Percentiles rank a stretch among this genome's conserved stretches.
Conservation (phyloP, 1,139 yeast genomes). For the Blastobotrys buckinghamii region DNA sequence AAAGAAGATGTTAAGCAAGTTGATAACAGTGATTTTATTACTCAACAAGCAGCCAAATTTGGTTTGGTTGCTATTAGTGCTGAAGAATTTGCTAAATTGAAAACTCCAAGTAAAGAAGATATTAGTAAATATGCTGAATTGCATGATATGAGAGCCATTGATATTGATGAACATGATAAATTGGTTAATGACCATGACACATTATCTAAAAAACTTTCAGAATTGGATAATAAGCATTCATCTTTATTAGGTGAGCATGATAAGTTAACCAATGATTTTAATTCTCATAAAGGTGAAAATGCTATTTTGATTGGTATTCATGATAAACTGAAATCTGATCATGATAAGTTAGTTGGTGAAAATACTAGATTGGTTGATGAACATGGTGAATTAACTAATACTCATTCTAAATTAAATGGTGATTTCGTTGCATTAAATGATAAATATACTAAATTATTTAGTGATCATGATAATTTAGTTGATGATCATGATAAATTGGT, state of each 20-base stretch:
- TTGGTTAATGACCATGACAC: slow-evolving; percentile 13
- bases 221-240: background rate
- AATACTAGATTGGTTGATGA: background rate
- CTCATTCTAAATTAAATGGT: background rate
- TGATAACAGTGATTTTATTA: background rate
- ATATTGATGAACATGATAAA: slow-evolving; percentile 23
- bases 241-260: background rate
- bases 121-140: slow-evolving; percentile 21
- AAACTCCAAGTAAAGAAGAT: slow-evolving; percentile 17
- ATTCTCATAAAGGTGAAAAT: background rate
- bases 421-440: background rate
- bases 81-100: slow-evolving; percentile 15
- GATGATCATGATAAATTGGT: slow-evolving; percentile 7
- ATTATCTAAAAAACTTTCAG: background rate
- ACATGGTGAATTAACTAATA: background rate
- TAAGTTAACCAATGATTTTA: background rate
- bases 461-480: background rate
- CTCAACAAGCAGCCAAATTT: slow-evolving; percentile 28
- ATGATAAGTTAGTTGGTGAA: slow-evolving; percentile 2
- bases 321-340: slow-evolving; percentile 5
- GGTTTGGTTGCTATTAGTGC: slow-evolving; percentile 23
- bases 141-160: slow-evolving; percentile 20
- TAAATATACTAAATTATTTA: background rate
- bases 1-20: slow-evolving; percentile 4
- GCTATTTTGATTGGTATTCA: slow-evolving; percentile 1